Base-by-base conservation (phyloP, 345 rosid genomes). In the Luvunga scandens region DNA sequence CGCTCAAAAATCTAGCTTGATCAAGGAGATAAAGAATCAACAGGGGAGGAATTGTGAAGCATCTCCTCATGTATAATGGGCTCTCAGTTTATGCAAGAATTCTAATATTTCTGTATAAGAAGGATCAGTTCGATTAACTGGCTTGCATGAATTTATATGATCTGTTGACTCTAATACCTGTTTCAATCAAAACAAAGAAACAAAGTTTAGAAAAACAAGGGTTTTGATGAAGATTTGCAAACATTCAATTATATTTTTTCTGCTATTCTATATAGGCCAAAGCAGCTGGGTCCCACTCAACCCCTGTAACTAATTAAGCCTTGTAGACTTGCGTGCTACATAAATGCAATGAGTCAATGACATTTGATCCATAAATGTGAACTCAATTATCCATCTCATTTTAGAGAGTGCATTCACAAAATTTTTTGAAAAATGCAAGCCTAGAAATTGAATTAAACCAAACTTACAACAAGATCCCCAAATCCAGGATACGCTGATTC, bases 401-500 rank as follows among this genome's bases (percentile, higher is more conserved):
- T 59, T 21, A 67, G 14, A 30, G 22, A 42, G 9, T 14, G 31
- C 48, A 75, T 63, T 28, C 30, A 16, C 77, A 7, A 9, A 75
- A 14, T 63, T 16, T 42, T 27, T 38, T 25, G 45, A 45, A 63
- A 74, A 16, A 25, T 33, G 50, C 9, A n/a, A 10, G 30, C 14
- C 7, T 6, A n/a, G 21, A 6, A 66, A 39, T 42, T 53, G 7
- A 53, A 53, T 42, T 55, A 72, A 50, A 39, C 9, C 5, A 63
- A 60, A 89, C 99, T 88, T 86, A 96, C 98, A 75, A 96, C 91
- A 75, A 94, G 89, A 79, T 96, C 97, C 79, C 99, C 99, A 84
- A 88, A 96, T 85, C 99, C 98, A 80, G 99, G 98, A 80, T 94
- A 96, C 21, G 98, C 98, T 33, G 99, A 96, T 83, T 96, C 99